phyloP scores from a whole-genome alignment of 2,329 filamentous ascomycete genomes.

The Colletotrichum eleusines region DNA sequence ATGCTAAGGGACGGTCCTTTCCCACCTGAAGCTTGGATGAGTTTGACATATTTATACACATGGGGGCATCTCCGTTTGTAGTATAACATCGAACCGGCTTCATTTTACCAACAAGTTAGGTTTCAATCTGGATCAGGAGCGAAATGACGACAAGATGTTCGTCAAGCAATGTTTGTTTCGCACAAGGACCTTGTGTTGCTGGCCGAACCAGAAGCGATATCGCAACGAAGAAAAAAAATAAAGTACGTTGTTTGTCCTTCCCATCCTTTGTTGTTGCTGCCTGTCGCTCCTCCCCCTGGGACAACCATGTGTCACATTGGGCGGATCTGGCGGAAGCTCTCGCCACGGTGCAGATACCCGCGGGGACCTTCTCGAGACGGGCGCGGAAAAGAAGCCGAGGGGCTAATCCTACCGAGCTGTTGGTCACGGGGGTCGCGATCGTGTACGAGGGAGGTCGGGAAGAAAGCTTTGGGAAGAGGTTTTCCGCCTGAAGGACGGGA shows the following conservation, averaged over 20 bases:
- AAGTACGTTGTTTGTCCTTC: slow-evolving; percentile 2
- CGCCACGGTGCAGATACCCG: slow-evolving; percentile 15
- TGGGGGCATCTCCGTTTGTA: not conserved
- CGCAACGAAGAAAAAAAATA: not conserved
- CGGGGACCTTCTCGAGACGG: not conserved
- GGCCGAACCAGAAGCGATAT: not conserved
- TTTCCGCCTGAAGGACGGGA: not conserved
- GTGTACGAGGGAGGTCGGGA: too few species aligned
- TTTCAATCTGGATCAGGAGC: slow-evolving; percentile 5
- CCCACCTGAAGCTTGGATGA: not conserved
- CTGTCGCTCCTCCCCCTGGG: not conserved
- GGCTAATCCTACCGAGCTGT: slow-evolving; percentile 15
- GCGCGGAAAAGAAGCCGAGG: slow-evolving; percentile 6
- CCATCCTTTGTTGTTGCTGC: not conserved
- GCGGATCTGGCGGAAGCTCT: slow-evolving; percentile 18
- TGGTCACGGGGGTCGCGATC: not conserved
- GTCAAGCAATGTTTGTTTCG: slow-evolving; percentile 18
- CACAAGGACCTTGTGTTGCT: not conserved
- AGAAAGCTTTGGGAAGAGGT: not conserved
- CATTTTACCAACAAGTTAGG: not conserved
- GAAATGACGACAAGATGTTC: not conserved
- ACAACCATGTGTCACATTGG: slow-evolving; percentile 13
- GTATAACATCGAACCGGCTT: not conserved
- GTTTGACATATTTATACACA: not conserved
- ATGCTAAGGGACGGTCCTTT: not conserved